Evolutionary conservation across 768 basidiomycete genomes (phyloP).

Genomic region (Agrocybe praecox): DNA sequence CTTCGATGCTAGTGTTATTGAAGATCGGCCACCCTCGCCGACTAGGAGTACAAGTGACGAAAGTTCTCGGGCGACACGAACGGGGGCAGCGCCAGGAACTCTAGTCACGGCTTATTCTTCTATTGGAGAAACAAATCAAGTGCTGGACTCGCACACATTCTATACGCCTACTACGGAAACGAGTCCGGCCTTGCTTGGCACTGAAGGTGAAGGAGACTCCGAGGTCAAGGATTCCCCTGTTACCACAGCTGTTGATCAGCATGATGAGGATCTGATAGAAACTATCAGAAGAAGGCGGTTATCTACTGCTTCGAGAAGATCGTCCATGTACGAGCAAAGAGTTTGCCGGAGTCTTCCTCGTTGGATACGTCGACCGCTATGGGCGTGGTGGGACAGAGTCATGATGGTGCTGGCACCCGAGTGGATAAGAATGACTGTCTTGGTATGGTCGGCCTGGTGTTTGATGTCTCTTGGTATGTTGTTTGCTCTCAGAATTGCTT

Average conservation of each 20-base stretch:
- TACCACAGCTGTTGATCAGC: neutral
- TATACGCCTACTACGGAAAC: conserved; percentile 22
- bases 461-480: conserved; percentile 72
- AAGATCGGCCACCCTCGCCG: conserved; percentile 18
- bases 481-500: neutral
- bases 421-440: conserved; percentile 74
- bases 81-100: conserved; percentile 5
- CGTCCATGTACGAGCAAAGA: conserved; percentile 48
- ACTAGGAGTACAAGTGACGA: conserved; percentile 11
- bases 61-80: conserved; percentile 1
- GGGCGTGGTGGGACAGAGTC: conserved; percentile 71
- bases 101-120: conserved; percentile 35
- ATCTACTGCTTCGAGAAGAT: conserved; percentile 27
- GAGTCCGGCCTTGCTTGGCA: neutral
- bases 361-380: conserved; percentile 58
- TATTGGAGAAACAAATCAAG: conserved; percentile 29
- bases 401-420: conserved; percentile 71
- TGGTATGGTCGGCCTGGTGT: conserved; percentile 82
- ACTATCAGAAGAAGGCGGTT: conserved; percentile 15
- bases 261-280: neutral
- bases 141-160: conserved; percentile 30
- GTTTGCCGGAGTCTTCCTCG: conserved; percentile 51
- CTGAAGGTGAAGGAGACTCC: conserved; percentile 6
- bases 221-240: neutral
- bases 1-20: conserved; percentile 34